Conservation (phyloP, 2,329 filamentous ascomycete species). For the Clonostachys chloroleuca region DNA sequence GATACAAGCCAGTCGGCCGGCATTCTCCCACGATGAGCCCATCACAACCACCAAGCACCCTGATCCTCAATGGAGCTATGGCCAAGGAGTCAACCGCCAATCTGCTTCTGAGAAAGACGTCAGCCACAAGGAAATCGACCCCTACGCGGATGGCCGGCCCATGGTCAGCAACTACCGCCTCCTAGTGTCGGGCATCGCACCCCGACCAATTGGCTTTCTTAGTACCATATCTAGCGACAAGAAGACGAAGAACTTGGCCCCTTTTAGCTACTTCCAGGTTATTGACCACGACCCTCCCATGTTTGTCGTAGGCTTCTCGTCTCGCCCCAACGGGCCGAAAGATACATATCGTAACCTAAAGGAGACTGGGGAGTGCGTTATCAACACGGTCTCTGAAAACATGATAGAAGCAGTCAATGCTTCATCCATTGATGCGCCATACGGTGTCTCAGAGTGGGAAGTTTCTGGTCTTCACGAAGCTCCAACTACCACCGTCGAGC, state of each 20-base stretch:
- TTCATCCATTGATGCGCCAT: slow-evolving; percentile 68
- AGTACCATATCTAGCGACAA: slow-evolving; percentile 54
- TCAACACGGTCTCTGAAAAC: slow-evolving; percentile 78
- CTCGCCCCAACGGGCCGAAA: slow-evolving; percentile 51
- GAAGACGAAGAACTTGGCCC: slow-evolving; percentile 63
- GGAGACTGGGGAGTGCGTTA: slow-evolving; percentile 66
- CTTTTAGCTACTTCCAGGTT: slow-evolving; percentile 77
- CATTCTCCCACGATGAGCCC: slow-evolving; percentile 13
- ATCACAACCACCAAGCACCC: slow-evolving; percentile 19
- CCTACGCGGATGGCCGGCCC: slow-evolving; percentile 65
- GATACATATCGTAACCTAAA: slow-evolving; percentile 71
- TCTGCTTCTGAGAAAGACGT: slow-evolving; percentile 14
- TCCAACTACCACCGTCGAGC: slow-evolving; percentile 12
- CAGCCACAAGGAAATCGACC: slow-evolving; percentile 70
- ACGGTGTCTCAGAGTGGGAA: slow-evolving; percentile 70
- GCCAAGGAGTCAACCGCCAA: slow-evolving; percentile 17
- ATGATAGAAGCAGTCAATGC: slow-evolving; percentile 80
- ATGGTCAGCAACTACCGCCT: slow-evolving; percentile 79
- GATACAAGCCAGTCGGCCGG: slow-evolving; percentile 11
- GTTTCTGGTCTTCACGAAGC: slow-evolving; percentile 47
- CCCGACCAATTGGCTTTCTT: slow-evolving; percentile 67
- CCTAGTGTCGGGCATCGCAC: slow-evolving; percentile 73
- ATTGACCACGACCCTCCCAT: slow-evolving; percentile 79
- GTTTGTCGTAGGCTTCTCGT: slow-evolving; percentile 55
- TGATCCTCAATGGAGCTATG: slow-evolving; percentile 46